phyloP scores from a whole-genome alignment of 1,284 basidiomycete genomes.

The Tausonia pullulans region DNA sequence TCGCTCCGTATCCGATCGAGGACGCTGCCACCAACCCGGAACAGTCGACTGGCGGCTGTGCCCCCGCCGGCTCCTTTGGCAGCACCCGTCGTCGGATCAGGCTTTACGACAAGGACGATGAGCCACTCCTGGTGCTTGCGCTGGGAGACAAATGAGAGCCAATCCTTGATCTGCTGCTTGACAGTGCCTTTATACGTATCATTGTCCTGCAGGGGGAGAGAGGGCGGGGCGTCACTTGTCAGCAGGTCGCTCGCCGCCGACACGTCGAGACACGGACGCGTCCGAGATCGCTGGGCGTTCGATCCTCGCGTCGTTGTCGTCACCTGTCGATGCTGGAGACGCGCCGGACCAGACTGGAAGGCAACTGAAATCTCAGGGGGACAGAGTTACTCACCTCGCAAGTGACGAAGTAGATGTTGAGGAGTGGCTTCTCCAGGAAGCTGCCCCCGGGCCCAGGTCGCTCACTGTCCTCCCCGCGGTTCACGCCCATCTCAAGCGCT shows the following conservation, averaged over 20 bases:
- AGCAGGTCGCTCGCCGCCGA: not conserved
- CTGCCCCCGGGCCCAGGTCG: constrained; percentile 46
- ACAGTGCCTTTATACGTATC: constrained; percentile 68
- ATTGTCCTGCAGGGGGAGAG: constrained; percentile 48
- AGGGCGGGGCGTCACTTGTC: not conserved
- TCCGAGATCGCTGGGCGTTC: too few species aligned
- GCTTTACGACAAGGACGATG: constrained; percentile 62
- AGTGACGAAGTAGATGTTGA: constrained; percentile 72
- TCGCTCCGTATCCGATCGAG: constrained; percentile 85
- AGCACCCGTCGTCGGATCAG: constrained; percentile 19
- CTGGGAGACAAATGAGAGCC: constrained; percentile 59
- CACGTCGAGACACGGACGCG: not conserved
- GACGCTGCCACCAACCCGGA: constrained; percentile 69
- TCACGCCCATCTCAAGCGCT: constrained; percentile 62
- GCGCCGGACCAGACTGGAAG: too few species aligned
- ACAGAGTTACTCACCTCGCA: constrained; percentile 56
- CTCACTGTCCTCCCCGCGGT: not conserved
- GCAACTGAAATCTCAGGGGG: too few species aligned
- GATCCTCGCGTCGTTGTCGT: too few species aligned
- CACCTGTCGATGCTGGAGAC: too few species aligned
- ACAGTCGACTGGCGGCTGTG: constrained; percentile 46
- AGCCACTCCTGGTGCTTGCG: constrained; percentile 79
- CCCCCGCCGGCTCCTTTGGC: constrained; percentile 32
- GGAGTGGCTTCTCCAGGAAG: constrained; percentile 69
- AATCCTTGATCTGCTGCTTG: constrained; percentile 80